Percentiles rank a stretch among this genome's conserved stretches.
Conservation (phyloP, 2,329 filamentous ascomycete genomes). For the Talaromyces rugulosus region DNA sequence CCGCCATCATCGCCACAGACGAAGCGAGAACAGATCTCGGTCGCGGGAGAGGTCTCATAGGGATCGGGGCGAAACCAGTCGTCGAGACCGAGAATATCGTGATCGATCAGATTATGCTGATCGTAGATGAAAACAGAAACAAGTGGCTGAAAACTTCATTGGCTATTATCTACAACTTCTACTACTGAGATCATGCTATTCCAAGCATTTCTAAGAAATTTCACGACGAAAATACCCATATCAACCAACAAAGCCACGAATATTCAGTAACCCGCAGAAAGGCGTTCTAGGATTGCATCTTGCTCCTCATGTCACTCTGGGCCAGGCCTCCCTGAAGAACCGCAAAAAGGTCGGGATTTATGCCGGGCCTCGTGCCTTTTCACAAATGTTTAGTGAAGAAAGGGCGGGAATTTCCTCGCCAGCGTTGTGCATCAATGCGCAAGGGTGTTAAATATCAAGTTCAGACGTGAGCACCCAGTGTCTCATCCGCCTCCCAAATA, state of each 20-base stretch:
- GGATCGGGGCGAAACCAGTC: conserved; percentile 19
- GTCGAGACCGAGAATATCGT: conserved; percentile 18
- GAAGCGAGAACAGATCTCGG: conserved; percentile 26
- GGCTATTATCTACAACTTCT: neutral
- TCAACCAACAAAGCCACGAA: neutral
- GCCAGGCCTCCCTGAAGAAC: neutral
- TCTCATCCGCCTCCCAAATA: conserved; percentile 54
- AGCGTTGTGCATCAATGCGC: neutral
- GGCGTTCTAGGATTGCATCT: neutral
- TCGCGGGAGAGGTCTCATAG: conserved; percentile 28
- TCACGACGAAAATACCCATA: neutral
- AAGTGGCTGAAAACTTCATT: neutral
- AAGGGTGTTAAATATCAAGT: conserved; percentile 14
- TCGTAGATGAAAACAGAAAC: conserved; percentile 1
- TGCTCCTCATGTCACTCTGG: neutral
- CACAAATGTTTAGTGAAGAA: neutral
- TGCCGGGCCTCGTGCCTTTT: neutral
- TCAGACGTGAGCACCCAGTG: neutral
- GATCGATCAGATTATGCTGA: conserved; percentile 7
- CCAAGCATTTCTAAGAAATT: neutral
- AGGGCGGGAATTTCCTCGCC: neutral
- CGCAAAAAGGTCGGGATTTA: neutral
- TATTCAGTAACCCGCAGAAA: neutral
- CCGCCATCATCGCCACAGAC: conserved; percentile 39
- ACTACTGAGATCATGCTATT: neutral